A percentile compares a stretch with the other conserved stretches of the same genome.
Evolutionary conservation across 768 basidiomycete species (phyloP).

Genomic region (Trametopsis cervina): DNA sequence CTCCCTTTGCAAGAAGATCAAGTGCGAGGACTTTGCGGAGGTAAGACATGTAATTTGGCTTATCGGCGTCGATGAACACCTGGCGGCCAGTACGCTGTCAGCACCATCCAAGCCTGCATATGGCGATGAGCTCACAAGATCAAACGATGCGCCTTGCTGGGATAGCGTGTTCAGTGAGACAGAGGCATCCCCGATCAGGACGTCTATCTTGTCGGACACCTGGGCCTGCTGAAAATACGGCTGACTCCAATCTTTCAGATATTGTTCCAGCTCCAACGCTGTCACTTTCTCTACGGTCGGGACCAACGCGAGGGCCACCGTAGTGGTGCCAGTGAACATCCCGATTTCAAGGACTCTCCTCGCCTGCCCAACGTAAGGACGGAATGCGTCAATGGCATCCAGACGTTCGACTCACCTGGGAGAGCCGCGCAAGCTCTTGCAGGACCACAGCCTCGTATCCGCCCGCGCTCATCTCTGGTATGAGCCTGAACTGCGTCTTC

Average conservation of each 20-base stretch:
- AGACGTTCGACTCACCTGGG: conserved; percentile 1
- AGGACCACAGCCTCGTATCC: conserved; percentile 13
- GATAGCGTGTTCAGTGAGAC: conserved; percentile 6
- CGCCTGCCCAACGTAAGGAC: neutral
- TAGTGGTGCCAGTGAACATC: conserved; percentile 15
- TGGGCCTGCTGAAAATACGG: conserved; percentile 10
- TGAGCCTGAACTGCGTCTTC: conserved; percentile 6
- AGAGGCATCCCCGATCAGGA: conserved; percentile 11
- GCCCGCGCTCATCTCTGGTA: conserved; percentile 9
- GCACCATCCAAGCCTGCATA: neutral
- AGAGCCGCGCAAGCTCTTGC: conserved; percentile 10
- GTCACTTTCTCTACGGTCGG: conserved; percentile 8
- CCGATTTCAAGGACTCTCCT: conserved; percentile 10
- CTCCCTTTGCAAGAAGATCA: conserved; percentile 5
- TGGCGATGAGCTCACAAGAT: conserved; percentile 3
- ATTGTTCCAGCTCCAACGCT: conserved; percentile 10
- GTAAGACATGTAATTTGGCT: conserved; percentile 7
- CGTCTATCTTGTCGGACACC: conserved; percentile 12
- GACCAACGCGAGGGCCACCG: conserved; percentile 10
- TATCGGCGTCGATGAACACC: conserved; percentile 14
- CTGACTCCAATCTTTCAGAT: conserved; percentile 4
- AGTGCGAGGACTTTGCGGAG: conserved; percentile 4
- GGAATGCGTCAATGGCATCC: neutral
- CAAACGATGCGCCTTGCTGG: conserved; percentile 7
- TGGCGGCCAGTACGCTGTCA: neutral